A percentile compares a stretch with the other conserved stretches of the same genome.
phyloP scores from a whole-genome alignment of 2,329 filamentous ascomycete genomes.

The Orbilia blumenaviensis region DNA sequence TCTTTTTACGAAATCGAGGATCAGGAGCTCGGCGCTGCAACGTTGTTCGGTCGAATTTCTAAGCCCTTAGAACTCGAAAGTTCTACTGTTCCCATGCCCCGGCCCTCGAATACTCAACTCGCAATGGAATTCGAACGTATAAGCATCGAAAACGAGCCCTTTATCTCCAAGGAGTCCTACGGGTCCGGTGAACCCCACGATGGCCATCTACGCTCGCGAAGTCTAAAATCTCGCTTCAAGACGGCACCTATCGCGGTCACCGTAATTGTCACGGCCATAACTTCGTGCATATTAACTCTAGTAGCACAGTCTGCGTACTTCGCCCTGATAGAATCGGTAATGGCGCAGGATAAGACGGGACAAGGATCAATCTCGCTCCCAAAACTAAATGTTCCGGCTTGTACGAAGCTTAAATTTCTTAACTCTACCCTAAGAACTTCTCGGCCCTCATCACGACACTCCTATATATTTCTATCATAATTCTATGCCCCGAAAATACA shows the following conservation, averaged over 20 bases:
- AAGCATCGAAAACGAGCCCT: constrained; percentile 29
- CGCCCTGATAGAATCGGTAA: constrained; percentile 1
- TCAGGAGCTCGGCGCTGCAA: not conserved
- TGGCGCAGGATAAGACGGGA: not conserved
- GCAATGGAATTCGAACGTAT: constrained; percentile 24
- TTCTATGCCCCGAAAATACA: not conserved
- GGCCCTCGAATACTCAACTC: not conserved
- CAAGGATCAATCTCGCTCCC: constrained; percentile 17
- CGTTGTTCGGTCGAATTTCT: not conserved
- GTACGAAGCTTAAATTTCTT: constrained; percentile 14
- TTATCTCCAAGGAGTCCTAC: constrained; percentile 26
- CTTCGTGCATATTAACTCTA: constrained; percentile 36
- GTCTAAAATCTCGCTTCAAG: not conserved
- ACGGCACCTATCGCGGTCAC: constrained; percentile 23
- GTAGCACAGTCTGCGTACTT: constrained; percentile 19
- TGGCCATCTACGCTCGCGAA: not conserved
- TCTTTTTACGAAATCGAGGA: not conserved
- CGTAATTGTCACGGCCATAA: constrained; percentile 23
- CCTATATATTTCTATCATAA: not conserved
- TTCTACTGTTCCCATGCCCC: not conserved
- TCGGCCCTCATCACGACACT: too few species aligned
- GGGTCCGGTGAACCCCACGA: not conserved
- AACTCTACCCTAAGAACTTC: too few species aligned
- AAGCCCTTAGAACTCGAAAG: not conserved
- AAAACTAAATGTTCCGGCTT: constrained; percentile 13